Evolutionary conservation across 768 basidiomycete genomes (phyloP), one percentile per base, ranked within the genome.

Genomic region (Filobasidium floriforme): DNA sequence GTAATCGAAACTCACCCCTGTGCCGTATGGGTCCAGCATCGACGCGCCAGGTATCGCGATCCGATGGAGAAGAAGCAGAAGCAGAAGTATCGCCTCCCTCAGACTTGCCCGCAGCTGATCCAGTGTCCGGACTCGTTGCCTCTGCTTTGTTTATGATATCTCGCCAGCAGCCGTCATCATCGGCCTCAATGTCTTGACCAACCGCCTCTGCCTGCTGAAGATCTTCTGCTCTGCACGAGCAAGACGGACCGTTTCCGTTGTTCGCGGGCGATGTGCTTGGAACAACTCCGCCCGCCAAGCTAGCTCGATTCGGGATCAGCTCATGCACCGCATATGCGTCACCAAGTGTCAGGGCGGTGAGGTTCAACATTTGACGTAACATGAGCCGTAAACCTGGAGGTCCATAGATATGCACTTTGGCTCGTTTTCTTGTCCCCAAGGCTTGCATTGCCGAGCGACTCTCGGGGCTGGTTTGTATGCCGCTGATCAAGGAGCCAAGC

Each of bases 301-400:
- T 32, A 26, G 19, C 7, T 28, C 40, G 14, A 28, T 54, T 40
- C 12, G 65, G 52, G 1, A 76, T 46, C 0, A 78, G 64, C 63
- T 78, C 77, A 64, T 78, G 77, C 7, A 76, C 74, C 3, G 77
- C 75, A 65, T 69, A 78, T 2, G 68, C 73, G 0, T 73, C 72
- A 7, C 70, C 65, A 0, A 78, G 68, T 40, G 66, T 71, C 19
- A 71, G 63, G 12, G 62, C 41, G 10, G 74, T 75, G 24, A 75
- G 29, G 7, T 62, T 19, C 11, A 76, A 62, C 1, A 71, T 72
- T 15, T 71, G 73, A 18, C 77, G 61, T 18, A 78, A 57, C 43
- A 78, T 68, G 18, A 70, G 59, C 37, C 77, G 67, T 11, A 78
- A 65, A 1, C 74, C 74, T 4, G 64, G 61, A 19, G 77, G 77